Evolutionary conservation across 352 stramenopile genomes (phyloP).

Genomic region (Globisporangium recalcitrans): DNA sequence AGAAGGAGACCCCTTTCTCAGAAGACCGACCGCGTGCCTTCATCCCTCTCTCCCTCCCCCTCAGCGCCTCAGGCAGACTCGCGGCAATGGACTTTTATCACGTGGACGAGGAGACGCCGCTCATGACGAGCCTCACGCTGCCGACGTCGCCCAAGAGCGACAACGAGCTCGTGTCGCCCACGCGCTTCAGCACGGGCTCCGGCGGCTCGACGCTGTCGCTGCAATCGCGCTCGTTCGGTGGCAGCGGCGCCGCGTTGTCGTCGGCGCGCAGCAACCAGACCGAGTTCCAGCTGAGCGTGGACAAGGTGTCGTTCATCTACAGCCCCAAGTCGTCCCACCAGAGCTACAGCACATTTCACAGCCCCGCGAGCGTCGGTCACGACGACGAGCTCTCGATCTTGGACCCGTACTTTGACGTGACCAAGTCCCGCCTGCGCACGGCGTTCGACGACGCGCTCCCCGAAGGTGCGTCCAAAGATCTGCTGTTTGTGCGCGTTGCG

Average conservation of each 20-base stretch:
- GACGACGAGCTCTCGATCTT: constrained; percentile 77
- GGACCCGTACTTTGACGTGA: constrained; percentile 87
- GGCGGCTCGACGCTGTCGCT: constrained; percentile 15
- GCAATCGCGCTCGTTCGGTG: constrained; percentile 7
- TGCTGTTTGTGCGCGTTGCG: neutral
- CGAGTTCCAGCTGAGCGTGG: constrained; percentile 67
- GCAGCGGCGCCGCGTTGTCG: constrained; percentile 4
- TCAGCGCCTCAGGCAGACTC: neutral
- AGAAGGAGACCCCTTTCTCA: neutral
- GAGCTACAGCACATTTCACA: constrained; percentile 52
- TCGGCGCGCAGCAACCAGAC: constrained; percentile 28
- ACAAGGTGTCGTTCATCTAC: constrained; percentile 82
- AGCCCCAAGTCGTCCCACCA: constrained; percentile 41
- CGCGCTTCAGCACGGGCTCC: constrained; percentile 12
- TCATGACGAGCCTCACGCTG: constrained; percentile 15
- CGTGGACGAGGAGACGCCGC: constrained; percentile 39
- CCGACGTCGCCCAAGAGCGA: constrained; percentile 33
- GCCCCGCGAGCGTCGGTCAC: constrained; percentile 27
- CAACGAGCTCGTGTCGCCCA: constrained; percentile 14
- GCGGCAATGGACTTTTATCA: constrained; percentile 41
- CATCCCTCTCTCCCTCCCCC: neutral
- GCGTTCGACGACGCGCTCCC: constrained; percentile 64
- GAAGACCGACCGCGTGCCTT: neutral
- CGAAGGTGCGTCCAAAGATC: constrained; percentile 21
- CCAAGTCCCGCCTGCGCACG: constrained; percentile 54